Evolutionary conservation across 2,329 filamentous ascomycete species (phyloP).

Genomic region (Paraconiothyrium sp.): DNA sequence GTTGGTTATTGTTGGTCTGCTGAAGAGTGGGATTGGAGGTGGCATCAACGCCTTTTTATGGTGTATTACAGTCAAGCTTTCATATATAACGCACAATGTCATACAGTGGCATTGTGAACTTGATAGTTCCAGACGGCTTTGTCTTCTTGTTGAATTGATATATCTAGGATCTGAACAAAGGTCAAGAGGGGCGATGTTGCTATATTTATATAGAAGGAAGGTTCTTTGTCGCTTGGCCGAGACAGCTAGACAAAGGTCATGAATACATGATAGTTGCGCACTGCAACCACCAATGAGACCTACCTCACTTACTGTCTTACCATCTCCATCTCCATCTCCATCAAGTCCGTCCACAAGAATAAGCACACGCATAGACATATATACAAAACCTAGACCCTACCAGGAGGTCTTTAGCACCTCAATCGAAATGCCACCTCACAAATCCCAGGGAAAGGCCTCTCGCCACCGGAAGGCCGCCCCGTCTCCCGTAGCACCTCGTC

Average conservation of each 20-base stretch:
- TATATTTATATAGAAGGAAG: neutral
- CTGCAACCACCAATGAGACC: neutral
- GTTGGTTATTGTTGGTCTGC: slow-evolving; percentile 1
- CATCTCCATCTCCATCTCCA: neutral
- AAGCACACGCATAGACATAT: neutral
- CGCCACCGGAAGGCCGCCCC: neutral
- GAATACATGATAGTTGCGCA: neutral
- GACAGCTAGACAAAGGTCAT: neutral
- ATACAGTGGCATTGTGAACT: neutral
- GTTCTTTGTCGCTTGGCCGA: neutral
- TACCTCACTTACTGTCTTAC: neutral
- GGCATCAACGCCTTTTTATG: neutral
- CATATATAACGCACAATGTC: neutral
- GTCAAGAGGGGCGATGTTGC: neutral
- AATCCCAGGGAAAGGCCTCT: neutral
- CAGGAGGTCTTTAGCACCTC: neutral
- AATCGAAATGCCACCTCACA: neutral
- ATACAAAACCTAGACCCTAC: neutral
- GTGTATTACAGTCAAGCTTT: neutral
- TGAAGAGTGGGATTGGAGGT: neutral
- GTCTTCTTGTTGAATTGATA: neutral
- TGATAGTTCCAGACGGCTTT: neutral
- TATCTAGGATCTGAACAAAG: neutral
- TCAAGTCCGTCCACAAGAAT: too few species aligned
- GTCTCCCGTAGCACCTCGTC: slow-evolving; percentile 6